Evolutionary conservation across 1,284 basidiomycete species (phyloP).

Genomic region (Schizopora paradoxa): DNA sequence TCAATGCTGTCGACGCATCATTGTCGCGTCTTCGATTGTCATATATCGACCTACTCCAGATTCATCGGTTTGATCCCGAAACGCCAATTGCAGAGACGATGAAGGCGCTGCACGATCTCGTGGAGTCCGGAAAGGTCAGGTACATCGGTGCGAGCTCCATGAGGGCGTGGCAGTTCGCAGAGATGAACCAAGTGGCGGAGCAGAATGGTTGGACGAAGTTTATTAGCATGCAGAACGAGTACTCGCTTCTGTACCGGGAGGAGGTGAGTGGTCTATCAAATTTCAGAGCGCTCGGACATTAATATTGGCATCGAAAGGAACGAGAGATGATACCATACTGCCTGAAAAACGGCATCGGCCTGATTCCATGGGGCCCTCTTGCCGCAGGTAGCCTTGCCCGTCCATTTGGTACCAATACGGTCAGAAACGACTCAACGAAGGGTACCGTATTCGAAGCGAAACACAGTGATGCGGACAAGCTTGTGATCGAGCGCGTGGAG

Average conservation of each 20-base stretch:
- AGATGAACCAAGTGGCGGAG: constrained; percentile 25
- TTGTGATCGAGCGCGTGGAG: constrained; percentile 38
- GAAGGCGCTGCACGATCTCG: constrained; percentile 38
- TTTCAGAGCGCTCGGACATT: neutral
- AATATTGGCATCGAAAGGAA: constrained; percentile 29
- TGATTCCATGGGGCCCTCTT: constrained; percentile 39
- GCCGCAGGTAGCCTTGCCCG: constrained; percentile 35
- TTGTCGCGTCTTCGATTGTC: constrained; percentile 30
- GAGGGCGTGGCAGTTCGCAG: constrained; percentile 30
- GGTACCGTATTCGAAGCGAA: constrained; percentile 28
- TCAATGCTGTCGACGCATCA: constrained; percentile 32
- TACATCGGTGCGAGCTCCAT: constrained; percentile 38
- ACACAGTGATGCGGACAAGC: constrained; percentile 27
- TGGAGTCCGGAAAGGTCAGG: constrained; percentile 34
- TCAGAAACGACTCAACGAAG: constrained; percentile 20
- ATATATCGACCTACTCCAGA: constrained; percentile 35
- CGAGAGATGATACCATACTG: constrained; percentile 43
- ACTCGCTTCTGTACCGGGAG: constrained; percentile 35
- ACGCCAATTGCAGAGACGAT: constrained; percentile 37
- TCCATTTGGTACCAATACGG: constrained; percentile 28
- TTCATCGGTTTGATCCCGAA: constrained; percentile 33
- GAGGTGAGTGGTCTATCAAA: constrained; percentile 29
- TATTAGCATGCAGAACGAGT: constrained; percentile 34
- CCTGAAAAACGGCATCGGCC: constrained; percentile 39
- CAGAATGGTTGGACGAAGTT: constrained; percentile 32